Base-by-base conservation (phyloP, 129 eudicot genomes). In the Ambrosia artemisiifolia region DNA sequence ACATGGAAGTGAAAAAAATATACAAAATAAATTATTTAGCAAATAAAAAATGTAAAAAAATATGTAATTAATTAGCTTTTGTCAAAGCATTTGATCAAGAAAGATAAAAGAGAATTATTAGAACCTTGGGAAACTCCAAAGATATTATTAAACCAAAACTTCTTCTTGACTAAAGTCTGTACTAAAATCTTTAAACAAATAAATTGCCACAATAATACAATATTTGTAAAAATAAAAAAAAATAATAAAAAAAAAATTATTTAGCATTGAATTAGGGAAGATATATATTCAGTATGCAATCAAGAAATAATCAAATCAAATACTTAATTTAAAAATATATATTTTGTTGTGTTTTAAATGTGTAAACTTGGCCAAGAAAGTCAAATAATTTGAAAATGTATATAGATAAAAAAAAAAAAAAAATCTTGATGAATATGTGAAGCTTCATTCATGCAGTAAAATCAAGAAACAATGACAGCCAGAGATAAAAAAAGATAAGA, bases 81-180 rank as follows among this genome's bases (percentile, higher is more conserved):
- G 12, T 74, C 34, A 69, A 80, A 75, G 80, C 73, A 80, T 6
- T 7, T 56, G 73, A 74, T 70, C 55, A 80, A 75, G 69, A 71
- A 63, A 80, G 51, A 70, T 36, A 57, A 69, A 69, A 63, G 73
- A 3, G 62, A 51, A 71, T 53, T 71, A 69, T 64, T 69, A 71
- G 67, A 63, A 69, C 80, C 34, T 75, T 11, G 84, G 84, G 72
- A 80, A 79, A 68, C 84, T 70, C 72, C 80, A 65, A 62, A 69
- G 54, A 66, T 34, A 7, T 20, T 17, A 49, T 6, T 55, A 50
- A 24, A 49, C 57, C 2, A 70, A 70, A 78, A 71, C 83, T 74
- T 80, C 79, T 80, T 80, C 76, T 68, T 80, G 72, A 80, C 79
- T 75, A 80, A 80, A 80, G 84, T 54, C 53, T 38, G 35, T 55